Evolutionary conservation across 352 stramenopile genomes (phyloP).

Genomic region (Globisporangium irregulare): DNA sequence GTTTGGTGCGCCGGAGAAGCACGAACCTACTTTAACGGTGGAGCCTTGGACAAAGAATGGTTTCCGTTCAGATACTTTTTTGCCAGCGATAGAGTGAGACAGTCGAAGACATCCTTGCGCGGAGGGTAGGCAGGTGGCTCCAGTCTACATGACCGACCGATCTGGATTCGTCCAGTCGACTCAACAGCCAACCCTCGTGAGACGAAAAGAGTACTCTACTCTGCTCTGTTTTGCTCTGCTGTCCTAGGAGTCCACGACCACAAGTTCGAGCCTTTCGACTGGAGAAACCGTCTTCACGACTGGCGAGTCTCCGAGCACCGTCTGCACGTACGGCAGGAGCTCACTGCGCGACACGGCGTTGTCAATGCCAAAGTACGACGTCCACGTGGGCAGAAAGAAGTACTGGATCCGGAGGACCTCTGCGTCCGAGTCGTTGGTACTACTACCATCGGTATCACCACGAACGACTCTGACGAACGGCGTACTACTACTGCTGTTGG

Average conservation of each 20-base stretch:
- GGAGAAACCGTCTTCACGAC: not conserved
- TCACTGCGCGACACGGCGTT: not conserved
- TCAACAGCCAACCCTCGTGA: not conserved
- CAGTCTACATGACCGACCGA: not conserved
- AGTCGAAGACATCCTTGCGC: too few species aligned
- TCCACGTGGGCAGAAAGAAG: not conserved
- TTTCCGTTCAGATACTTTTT: too few species aligned
- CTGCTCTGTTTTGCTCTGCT: not conserved
- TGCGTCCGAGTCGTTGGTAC: not conserved
- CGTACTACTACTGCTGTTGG: not conserved
- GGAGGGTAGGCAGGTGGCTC: not conserved
- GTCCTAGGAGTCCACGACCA: not conserved
- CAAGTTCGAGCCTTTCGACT: not conserved
- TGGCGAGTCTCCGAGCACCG: not conserved
- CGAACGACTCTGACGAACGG: not conserved
- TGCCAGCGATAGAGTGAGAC: too few species aligned
- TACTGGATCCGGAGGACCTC: conserved; percentile 1
- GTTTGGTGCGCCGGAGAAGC: too few species aligned
- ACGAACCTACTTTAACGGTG: too few species aligned
- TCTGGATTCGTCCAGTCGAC: not conserved
- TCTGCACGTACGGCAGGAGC: not conserved
- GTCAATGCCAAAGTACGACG: not conserved
- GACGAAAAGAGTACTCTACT: not conserved
- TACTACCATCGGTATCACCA: not conserved
- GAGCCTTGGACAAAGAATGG: too few species aligned